Conservation (phyloP, 1,284 basidiomycete species). For the Trichosporon sp. region DNA sequence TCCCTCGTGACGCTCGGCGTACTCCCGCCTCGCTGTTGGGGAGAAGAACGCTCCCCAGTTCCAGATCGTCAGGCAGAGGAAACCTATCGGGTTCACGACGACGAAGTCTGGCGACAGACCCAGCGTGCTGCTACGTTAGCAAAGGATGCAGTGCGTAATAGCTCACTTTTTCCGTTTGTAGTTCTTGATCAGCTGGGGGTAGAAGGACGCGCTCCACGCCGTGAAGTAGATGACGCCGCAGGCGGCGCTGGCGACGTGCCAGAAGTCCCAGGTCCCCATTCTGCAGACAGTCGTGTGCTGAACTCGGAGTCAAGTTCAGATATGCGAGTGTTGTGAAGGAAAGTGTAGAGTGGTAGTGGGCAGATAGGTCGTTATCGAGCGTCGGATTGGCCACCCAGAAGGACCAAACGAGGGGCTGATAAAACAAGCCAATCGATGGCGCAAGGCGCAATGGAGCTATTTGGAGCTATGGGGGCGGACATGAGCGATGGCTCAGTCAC, state of each 20-base stretch:
- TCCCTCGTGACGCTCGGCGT: slow-evolving; percentile 53
- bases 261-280: slow-evolving; percentile 11
- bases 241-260: slow-evolving; percentile 29
- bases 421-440: slow-evolving; percentile 5
- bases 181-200: slow-evolving; percentile 58
- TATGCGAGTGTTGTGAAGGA: neutral
- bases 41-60: slow-evolving; percentile 53
- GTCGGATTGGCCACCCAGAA: neutral
- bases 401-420: neutral
- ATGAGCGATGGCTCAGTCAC: neutral
- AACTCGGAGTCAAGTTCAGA: neutral
- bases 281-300: neutral
- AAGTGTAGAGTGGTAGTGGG: neutral
- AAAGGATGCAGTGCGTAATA: neutral
- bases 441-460: slow-evolving; percentile 4
- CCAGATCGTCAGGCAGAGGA: slow-evolving; percentile 56
- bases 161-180: slow-evolving; percentile 53
- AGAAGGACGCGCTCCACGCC: slow-evolving; percentile 57
- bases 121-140: slow-evolving; percentile 33
- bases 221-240: slow-evolving; percentile 53
- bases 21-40: slow-evolving; percentile 51
- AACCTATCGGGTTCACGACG: slow-evolving; percentile 58
- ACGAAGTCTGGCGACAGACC: slow-evolving; percentile 58
- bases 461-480: neutral
- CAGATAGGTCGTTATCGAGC: neutral